Evolutionary conservation across 768 basidiomycete species (phyloP), one percentile per base, ranked within the genome.

Genomic region (Amanita pseudoporphyria): DNA sequence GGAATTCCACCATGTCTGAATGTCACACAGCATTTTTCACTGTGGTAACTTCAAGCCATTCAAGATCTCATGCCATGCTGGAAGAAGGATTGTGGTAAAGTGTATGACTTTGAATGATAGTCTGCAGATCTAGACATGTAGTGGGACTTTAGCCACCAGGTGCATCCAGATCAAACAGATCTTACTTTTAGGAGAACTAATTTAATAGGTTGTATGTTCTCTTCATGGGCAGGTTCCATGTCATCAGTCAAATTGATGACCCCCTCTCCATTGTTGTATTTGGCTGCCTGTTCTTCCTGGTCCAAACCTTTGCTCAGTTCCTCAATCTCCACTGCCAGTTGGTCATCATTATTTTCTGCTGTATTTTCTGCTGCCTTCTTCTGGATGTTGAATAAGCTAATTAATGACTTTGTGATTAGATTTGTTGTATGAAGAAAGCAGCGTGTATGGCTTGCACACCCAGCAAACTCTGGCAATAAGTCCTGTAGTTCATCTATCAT

Each of bases 301-400:
- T n/a, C n/a, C n/a, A n/a, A n/a, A n/a, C n/a, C n/a, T n/a, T n/a
- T n/a, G n/a, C n/a, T 38, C 37, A 5, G 19, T 10, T 10, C 6
- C 16, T 2, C 37, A n/a, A 38, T 38, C n/a, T 3, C 4, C 18
- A 10, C 19, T 18, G 37, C 19, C 37, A 12, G 3, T 18, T 38
- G 16, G 18, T 18, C n/a, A 18, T 18, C n/a, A 13, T 38, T 18
- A 38, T 12, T 7, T n/a, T n/a, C 14, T n/a, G 35, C 5, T n/a
- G 9, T 18, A 3, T 7, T n/a, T 16, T 38, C 4, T 7, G 10
- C 16, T 3, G 33, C 3, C 33, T n/a, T 18, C 19, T 10, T 38
- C n/a, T 10, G 5, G n/a, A 38, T 7, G 26, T 73, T 66, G 54
- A 73, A 74, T 42, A 60, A 54, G 0, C 44, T 2, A 0, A 72